Evolutionary conservation across 768 basidiomycete genomes (phyloP).

Genomic region (Lactarius indigo): DNA sequence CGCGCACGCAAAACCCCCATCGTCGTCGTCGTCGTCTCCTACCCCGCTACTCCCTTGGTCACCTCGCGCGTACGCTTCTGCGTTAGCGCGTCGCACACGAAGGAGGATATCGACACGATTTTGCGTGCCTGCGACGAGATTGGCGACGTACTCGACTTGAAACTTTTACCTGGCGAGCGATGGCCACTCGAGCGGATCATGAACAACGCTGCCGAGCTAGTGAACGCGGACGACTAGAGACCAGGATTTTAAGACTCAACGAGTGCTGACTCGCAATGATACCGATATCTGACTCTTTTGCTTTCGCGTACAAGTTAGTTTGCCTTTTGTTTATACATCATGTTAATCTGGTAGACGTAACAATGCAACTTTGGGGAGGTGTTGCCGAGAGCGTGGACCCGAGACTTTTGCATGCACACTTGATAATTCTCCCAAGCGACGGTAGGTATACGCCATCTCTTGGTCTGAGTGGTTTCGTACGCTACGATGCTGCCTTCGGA

Average conservation of each 20-base stretch:
- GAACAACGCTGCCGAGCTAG: constrained; percentile 71
- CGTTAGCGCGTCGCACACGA: constrained; percentile 91
- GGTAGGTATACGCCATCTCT: not conserved
- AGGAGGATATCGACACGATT: constrained; percentile 89
- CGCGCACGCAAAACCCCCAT: constrained; percentile 69
- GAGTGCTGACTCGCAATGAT: not conserved
- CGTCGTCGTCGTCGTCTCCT: constrained; percentile 85
- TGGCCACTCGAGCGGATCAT: constrained; percentile 79
- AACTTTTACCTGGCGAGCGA: constrained; percentile 67
- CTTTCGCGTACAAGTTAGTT: not conserved
- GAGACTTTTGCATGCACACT: not conserved
- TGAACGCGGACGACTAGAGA: constrained; percentile 36
- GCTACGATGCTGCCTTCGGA: not conserved
- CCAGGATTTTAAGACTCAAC: not conserved
- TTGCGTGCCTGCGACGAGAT: constrained; percentile 88
- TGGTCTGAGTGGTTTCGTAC: not conserved
- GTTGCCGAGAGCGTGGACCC: not conserved
- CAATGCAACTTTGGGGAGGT: not conserved
- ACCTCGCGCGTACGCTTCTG: constrained; percentile 92
- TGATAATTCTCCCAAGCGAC: not conserved
- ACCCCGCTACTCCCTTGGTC: constrained; percentile 86
- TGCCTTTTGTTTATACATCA: constrained; percentile 8
- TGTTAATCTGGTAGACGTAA: not conserved
- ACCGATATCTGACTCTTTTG: constrained; percentile 4
- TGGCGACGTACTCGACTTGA: constrained; percentile 86